Evolutionary conservation across 23 red algal genomes (phyloP), one percentile per base, ranked within the genome.

Genomic region (Gracilaria domingensis): DNA sequence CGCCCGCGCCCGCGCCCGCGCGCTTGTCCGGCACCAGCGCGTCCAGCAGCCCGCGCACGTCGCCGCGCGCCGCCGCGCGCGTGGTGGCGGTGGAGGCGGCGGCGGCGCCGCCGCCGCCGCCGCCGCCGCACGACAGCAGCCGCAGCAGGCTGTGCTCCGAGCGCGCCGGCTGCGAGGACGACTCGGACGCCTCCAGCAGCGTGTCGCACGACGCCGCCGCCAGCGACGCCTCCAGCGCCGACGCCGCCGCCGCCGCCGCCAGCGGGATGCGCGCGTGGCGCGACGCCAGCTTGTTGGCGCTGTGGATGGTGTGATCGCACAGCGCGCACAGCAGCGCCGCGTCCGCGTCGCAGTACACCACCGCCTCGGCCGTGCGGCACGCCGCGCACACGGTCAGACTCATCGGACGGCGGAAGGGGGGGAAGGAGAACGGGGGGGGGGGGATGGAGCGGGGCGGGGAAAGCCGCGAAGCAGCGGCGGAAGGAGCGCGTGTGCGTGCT

Each of bases 321-420:
- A 47, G 23, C 18, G 79, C 48, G 55, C 88, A 92, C 23, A 92
- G 88, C 30, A 60, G 59, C 17, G 77, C 55, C n/a, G 20, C 12
- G 66, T 92, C 88, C 3, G 88, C 42, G 18, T 73, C 20, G 79
- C 75, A 82, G 58, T 65, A 92, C 58, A 92, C 61, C 56, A 29
- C 12, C 16, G 88, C 56, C 24, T 62, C 72, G 20, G 49, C 47
- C 14, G 45, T 33, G 1, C 14, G 1, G 72, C 86, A 89, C 48
- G 69, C 49, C 23, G 57, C 61, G 53, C 86, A 89, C 8, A 51
- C 1, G 65, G 48, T 23, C 9, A 64, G 61, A 45, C 42, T 45
- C 42, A 45, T 45, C 42, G 42, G n/a, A n/a, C n/a, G n/a, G n/a
- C n/a, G n/a, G n/a, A n/a, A n/a, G n/a, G n/a, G n/a, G n/a, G n/a